Conservation (phyloP, 2,329 filamentous ascomycete species). For the Fusarium nurragi region DNA sequence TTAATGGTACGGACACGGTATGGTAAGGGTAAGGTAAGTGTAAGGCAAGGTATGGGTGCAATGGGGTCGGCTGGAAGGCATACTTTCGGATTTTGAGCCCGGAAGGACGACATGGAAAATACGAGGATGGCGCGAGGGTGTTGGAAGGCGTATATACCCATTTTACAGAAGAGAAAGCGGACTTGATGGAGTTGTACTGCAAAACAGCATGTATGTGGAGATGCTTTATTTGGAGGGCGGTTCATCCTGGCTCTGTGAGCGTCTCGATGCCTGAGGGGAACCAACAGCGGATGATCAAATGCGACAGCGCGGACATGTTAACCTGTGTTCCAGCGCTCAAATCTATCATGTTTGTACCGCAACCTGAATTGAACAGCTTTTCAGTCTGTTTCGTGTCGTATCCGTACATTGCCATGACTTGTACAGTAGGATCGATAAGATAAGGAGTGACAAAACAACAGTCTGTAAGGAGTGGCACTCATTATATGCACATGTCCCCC, state of each 20-base stretch:
- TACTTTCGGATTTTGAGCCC: slow-evolving; percentile 14
- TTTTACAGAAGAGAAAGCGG: slow-evolving; percentile 38
- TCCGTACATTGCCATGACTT: not conserved
- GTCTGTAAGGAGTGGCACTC: not conserved
- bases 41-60: slow-evolving; percentile 13
- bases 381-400: not conserved
- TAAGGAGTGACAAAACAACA: not conserved
- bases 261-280: not conserved
- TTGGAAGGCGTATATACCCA: slow-evolving; percentile 49
- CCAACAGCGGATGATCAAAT: not conserved
- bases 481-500: not conserved
- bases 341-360: not conserved
- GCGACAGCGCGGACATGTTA: not conserved
- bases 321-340: not conserved
- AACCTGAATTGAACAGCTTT: not conserved
- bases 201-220: slow-evolving; percentile 9
- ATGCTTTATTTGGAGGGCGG: not conserved
- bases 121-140: slow-evolving; percentile 29
- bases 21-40: not conserved
- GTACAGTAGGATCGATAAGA: no score
- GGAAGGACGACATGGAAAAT: slow-evolving; percentile 14
- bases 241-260: not conserved
- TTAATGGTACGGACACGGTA: slow-evolving; percentile 31
- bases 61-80: slow-evolving; percentile 15
- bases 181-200: slow-evolving; percentile 8